phyloP scores from a whole-genome alignment of 202 grass and related monocot species.

The Schoenoplectus tabernaemontani region DNA sequence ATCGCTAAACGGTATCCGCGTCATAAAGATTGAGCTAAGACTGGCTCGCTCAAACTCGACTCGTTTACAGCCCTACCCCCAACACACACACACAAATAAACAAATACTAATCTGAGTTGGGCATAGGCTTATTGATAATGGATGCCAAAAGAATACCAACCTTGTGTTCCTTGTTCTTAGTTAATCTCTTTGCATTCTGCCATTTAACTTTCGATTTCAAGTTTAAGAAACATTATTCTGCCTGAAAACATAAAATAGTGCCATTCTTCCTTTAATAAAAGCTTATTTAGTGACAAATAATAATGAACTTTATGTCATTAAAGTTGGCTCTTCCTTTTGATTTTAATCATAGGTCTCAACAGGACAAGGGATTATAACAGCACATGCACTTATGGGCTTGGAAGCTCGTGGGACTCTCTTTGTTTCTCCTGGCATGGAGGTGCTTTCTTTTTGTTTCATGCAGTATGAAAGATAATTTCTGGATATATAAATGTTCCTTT shows the following conservation, averaged over 20 bases:
- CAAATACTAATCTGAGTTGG: too few relatives aligned
- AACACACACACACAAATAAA: too few relatives aligned
- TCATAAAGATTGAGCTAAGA: too few relatives aligned
- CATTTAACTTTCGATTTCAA: neutral
- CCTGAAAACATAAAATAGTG: too few relatives aligned
- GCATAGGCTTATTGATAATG: neutral
- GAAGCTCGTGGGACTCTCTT: slow-evolving; percentile 98
- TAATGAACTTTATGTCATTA: neutral
- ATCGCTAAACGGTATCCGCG: too few relatives aligned
- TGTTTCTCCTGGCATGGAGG: slow-evolving; percentile 96
- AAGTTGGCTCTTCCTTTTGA: slow-evolving; percentile 5
- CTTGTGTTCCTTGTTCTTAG: neutral
- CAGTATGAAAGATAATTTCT: neutral
- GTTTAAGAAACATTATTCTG: neutral
- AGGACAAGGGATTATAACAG: slow-evolving; percentile 72
- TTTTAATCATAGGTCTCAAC: slow-evolving; percentile 65
- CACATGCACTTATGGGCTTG: slow-evolving; percentile 93
- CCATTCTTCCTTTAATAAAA: neutral
- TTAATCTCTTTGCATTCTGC: neutral
- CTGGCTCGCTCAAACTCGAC: too few relatives aligned
- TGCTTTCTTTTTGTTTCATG: slow-evolving; percentile 28
- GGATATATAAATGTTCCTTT: neutral
- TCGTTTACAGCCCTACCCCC: too few relatives aligned
- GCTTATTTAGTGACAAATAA: neutral
- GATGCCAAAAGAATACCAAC: neutral